These are phyloP conservation scores for Tetrapisispora namnaoensis DNA, from an alignment of 805 yeast species.

Conservation along the genomic window DNA sequence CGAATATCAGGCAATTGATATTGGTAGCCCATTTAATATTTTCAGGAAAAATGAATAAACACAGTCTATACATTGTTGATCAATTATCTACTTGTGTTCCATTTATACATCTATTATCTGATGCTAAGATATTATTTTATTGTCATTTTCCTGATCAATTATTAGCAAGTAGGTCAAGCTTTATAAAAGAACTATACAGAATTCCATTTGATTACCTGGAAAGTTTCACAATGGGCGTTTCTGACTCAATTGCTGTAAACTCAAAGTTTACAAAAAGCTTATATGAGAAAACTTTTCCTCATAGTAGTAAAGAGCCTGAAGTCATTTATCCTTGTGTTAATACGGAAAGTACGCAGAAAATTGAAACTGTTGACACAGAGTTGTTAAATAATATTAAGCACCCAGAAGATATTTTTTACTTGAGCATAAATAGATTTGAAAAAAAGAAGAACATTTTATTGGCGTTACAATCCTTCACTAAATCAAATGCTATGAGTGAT, in stretches of 20 bases:
- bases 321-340: slow-evolving; percentile 60
- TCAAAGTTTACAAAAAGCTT: slow-evolving; percentile 71
- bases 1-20: slow-evolving; percentile 73
- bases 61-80: slow-evolving; percentile 76
- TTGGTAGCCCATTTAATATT: slow-evolving; percentile 40
- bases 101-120: slow-evolving; percentile 39
- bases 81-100: slow-evolving; percentile 80
- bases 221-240: slow-evolving; percentile 62
- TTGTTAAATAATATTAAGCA: slow-evolving; percentile 12
- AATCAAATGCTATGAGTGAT: slow-evolving; percentile 24
- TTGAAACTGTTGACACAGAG: slow-evolving; percentile 9
- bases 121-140: slow-evolving; percentile 58
- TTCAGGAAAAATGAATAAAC: slow-evolving; percentile 37
- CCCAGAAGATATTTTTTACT: slow-evolving; percentile 32
- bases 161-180: slow-evolving; percentile 49
- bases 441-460: slow-evolving; percentile 71
- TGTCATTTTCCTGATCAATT: slow-evolving; percentile 95
- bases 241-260: slow-evolving; percentile 81
- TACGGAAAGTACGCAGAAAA: slow-evolving; percentile 23
- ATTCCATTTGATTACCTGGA: slow-evolving; percentile 78
- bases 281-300: slow-evolving; percentile 53
- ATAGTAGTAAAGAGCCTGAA: slow-evolving; percentile 22
- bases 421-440: slow-evolving; percentile 86
- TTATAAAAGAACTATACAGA: slow-evolving; percentile 57
- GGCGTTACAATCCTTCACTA: slow-evolving; percentile 61